Evolutionary conservation across 306 rosid species (phyloP), one percentile per base, ranked within the genome.

Genomic region (Pyrus betulifolia): DNA sequence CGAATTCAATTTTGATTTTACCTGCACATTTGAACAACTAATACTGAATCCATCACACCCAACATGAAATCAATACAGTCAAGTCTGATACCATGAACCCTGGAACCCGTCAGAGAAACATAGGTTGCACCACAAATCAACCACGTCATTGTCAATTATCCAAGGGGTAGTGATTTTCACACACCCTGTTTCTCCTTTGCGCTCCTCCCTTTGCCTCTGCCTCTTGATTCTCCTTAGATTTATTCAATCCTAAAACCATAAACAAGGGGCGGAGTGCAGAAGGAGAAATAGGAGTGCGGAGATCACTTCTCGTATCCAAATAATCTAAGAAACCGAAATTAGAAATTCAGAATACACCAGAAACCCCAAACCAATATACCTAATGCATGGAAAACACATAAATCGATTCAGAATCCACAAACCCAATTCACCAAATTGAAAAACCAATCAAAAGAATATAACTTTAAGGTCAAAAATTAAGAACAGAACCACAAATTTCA

Each of bases 21-120:
- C 92, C 98, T 94, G 81, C 89, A 85, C 86, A 69, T 77, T 84
- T 71, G 59, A 82, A 35, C 60, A 72, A 52, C 77, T 30, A 23
- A 57, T 22, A 70, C 59, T 49, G 28, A 80, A 68, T 82, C 63
- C 69, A 79, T 67, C 44, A 80, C 75, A 71, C 70, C 75, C 72
- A 25, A 69, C 60, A 38, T 72, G 35, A 78, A 54, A 79, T 65
- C 45, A 80, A 71, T 30, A 71, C 57, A 76, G 58, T 23, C 40
- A 31, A 74, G 49, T 12, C 40, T 27, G 68, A 58, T 60, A 65
- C 59, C 55, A 46, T 27, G 35, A 57, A 58, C 80, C 72, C 61
- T 11, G 14, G 22, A 45, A 49, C 18, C 62, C 64, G 15, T 22
- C 22, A 52, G 45, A 80, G 49, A 64, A 8, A 25, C 61, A 49